Percentiles rank a stretch among this genome's conserved stretches.
Evolutionary conservation across 345 rosid genomes (phyloP).

Genomic region (Hevea brasiliensis): DNA sequence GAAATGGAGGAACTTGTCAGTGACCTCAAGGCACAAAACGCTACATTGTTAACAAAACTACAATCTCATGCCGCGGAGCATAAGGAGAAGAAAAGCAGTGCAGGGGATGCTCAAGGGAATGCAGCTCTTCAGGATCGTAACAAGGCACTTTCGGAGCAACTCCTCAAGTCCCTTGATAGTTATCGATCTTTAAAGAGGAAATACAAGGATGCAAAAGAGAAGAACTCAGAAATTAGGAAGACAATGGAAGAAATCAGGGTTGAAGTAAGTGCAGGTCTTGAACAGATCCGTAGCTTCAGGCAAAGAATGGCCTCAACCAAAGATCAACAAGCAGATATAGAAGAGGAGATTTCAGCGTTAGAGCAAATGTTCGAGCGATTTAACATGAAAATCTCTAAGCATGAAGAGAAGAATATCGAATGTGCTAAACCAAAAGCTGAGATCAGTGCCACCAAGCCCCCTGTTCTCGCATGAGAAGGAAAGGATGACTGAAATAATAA

Average conservation of each 20-base stretch:
- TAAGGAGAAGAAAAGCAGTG: conserved; percentile 34
- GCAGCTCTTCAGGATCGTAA: conserved; percentile 54
- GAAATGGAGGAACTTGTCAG: conserved; percentile 66
- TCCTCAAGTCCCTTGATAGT: conserved; percentile 65
- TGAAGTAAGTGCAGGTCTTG: conserved; percentile 43
- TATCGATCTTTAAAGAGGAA: conserved; percentile 63
- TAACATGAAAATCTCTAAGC: conserved; percentile 32
- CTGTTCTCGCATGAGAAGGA: conserved; percentile 20
- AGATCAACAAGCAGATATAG: conserved; percentile 28
- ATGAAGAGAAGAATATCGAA: conserved; percentile 14
- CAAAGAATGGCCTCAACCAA: conserved; percentile 23
- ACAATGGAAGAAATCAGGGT: conserved; percentile 44
- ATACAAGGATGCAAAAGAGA: conserved; percentile 52
- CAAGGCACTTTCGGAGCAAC: conserved; percentile 68
- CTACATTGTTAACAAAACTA: conserved; percentile 48
- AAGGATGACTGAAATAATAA: no score
- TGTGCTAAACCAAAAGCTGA: conserved; percentile 11
- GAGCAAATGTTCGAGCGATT: conserved; percentile 43
- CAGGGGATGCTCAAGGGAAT: conserved; percentile 33
- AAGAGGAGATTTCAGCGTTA: conserved; percentile 43
- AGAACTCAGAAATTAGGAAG: conserved; percentile 30
- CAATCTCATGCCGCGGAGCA: conserved; percentile 43
- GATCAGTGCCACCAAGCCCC: conserved; percentile 18
- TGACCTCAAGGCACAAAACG: conserved; percentile 66
- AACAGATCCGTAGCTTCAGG: conserved; percentile 36